A percentile compares a stretch with the other conserved stretches of the same genome.
Evolutionary conservation across 78 protist species (phyloP).

Genomic region (Monosiga brevicollis): DNA sequence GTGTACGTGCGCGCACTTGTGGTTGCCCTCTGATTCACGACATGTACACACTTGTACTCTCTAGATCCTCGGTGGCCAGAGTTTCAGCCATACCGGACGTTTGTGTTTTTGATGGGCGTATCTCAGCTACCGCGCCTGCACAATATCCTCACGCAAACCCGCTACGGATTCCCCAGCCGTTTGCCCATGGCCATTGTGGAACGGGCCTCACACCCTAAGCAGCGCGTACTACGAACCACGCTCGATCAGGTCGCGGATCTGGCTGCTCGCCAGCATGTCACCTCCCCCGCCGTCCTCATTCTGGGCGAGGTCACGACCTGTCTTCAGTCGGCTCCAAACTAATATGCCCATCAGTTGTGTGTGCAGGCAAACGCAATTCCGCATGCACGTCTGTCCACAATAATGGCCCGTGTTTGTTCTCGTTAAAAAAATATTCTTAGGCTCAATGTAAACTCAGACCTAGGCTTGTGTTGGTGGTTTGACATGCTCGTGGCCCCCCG

Average conservation of each 20-base stretch:
- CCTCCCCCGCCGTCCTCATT: slow-evolving; percentile 21
- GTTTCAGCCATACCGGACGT: background rate
- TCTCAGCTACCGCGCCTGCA: background rate
- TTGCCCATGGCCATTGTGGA: slow-evolving; percentile 23
- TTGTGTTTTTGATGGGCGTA: slow-evolving; percentile 29
- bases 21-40: background rate
- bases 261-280: background rate
- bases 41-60: background rate
- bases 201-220: slow-evolving; percentile 13
- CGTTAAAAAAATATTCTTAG: too few relatives aligned
- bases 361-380: too few relatives aligned
- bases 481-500: too few relatives aligned
- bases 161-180: slow-evolving; percentile 2
- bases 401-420: too few relatives aligned
- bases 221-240: slow-evolving; percentile 8
- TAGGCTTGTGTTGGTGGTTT: too few relatives aligned
- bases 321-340: background rate
- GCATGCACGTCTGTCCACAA: too few relatives aligned
- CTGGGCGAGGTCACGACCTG: slow-evolving; percentile 15
- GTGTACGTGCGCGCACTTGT: too few relatives aligned
- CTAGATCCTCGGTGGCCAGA: background rate
- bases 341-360: too few relatives aligned
- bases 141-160: background rate
- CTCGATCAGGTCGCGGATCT: slow-evolving; percentile 1
- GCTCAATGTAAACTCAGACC: too few relatives aligned